Base-by-base conservation (phyloP, 1,139 yeast species). In the Pneumocystis sp. region DNA sequence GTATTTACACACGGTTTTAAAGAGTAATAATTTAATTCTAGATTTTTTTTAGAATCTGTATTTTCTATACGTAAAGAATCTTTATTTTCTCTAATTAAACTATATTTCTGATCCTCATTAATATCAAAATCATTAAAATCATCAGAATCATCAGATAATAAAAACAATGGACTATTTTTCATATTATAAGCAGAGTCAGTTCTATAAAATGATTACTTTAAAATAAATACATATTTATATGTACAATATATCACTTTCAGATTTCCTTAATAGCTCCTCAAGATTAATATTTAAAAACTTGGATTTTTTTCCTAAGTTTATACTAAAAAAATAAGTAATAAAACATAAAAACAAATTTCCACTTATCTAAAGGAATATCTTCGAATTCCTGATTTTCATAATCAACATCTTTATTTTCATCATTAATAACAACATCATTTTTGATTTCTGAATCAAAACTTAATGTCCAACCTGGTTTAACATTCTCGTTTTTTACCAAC, bases 381-480 rank as follows among this genome's bases (percentile, higher is more conserved):
- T 59, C 40, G 15, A 29, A 29, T 29, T 59, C 40, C 12, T 39
- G 17, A 12, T 59, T 29, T 31, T 59, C 61, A 42, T 59, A 31
- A 12, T 8, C 44, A 59, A 61, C 61, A 7, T 61, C 67, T 15
- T 57, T 59, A 37, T 66, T 62, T 42, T 65, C 64, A 29, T 65
- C 61, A 61, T 66, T 64, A 45, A 66, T 61, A 21, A 66, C 50
- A 35, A 66, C 63, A 12, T 63, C 44, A 8, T 66, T 67, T n/a
- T 39, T 10, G 21, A 8, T 25, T 15, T 12, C 29, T 63, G 44
- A 66, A 42, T 64, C 66, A 63, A 93, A 78, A 0, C 95, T 84
- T 60, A 95, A 76, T 0, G 95, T 84, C 91, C 95, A 93, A 0
- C 98, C 98, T 69, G 85, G 86, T 8, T 85, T 89, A 31, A 42